Base-by-base conservation (phyloP, 352 stramenopile genomes). In the Pythium apleroticum region DNA sequence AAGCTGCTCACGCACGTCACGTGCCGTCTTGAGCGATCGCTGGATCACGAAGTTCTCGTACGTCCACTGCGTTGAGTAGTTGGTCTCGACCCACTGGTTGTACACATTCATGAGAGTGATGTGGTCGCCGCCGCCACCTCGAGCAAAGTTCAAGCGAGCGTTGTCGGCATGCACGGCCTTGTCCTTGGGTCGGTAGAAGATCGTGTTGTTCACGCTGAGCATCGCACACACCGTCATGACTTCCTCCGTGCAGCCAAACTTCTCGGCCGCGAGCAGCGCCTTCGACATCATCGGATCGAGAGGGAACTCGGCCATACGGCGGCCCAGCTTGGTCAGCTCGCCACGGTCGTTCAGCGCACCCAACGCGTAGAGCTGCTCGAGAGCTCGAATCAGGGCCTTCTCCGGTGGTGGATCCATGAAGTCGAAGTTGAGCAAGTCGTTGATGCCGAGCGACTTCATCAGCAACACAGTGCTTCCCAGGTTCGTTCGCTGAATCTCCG, bases 371-470 rank as follows among this genome's bases (percentile, higher is more conserved):
- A 99, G 81, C 74, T 99, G 95, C 76, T 99, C 96, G 8, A 99
- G 82, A 15, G 97, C 97, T 17, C 97, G 87, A 63, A 99, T 99
- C 17, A 99, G 81, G 19, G 97, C 98, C 77, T 99, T 98, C 45
- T 98, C 90, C 4, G 98, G 97, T 19, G 98, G 98, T 19, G 96
- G 88, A 77, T 99, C 98, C 97, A 99, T 99, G 67, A 99, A 99
- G 77, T 99, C 98, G 68, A 99, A 99, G 70, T 99, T 84, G 20
- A 99, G 75, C 53, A 99, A 74, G 76, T 99, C 97, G 71, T 99
- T 98, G 71, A 99, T 99, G 5, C 98, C 98, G 4, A 99, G 84
- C 66, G 88, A 98, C 77, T 99, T 99, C 61, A 99, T 92, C 71
- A 99, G 90, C 39, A 99, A 79, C 59, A 99, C 97, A 5, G 99